Evolutionary conservation across 768 basidiomycete species (phyloP).

Genomic region (Russula emetica): DNA sequence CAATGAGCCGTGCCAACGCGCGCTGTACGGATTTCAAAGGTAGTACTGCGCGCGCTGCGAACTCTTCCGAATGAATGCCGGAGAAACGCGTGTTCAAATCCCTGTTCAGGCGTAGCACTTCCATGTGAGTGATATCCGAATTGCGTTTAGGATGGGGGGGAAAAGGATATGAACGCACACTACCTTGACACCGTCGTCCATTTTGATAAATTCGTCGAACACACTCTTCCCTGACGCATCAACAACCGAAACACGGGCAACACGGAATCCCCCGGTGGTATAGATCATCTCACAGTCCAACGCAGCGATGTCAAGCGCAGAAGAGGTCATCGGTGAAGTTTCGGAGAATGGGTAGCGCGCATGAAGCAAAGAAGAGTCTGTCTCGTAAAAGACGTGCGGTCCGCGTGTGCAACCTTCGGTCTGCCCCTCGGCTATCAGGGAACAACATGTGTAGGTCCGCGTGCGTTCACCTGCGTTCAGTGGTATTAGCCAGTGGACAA

Average conservation of each 20-base stretch:
- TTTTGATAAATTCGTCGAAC: conserved; percentile 76
- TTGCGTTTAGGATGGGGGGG: not conserved
- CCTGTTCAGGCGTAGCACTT: conserved; percentile 38
- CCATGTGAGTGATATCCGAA: conserved; percentile 1
- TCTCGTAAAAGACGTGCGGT: conserved; percentile 89
- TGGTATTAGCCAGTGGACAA: not conserved
- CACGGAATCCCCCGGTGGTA: conserved; percentile 86
- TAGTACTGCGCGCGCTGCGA: conserved; percentile 54
- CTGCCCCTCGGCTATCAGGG: conserved; percentile 49
- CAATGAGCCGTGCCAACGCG: conserved; percentile 67
- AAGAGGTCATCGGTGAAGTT: conserved; percentile 35
- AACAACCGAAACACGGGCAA: conserved; percentile 87
- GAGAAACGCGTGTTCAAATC: conserved; percentile 93
- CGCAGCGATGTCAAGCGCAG: conserved; percentile 71
- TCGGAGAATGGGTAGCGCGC: conserved; percentile 68
- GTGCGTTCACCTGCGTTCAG: conserved; percentile 54
- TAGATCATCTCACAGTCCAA: conserved; percentile 98
- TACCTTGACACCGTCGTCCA: conserved; percentile 76
- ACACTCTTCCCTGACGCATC: conserved; percentile 69
- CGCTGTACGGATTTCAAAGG: conserved; percentile 62
- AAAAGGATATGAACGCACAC: conserved; percentile 46
- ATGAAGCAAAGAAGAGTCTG: conserved; percentile 60
- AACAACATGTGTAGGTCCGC: conserved; percentile 77
- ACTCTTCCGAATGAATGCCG: conserved; percentile 60
- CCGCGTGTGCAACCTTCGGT: conserved; percentile 68